Conservation (phyloP, 1,284 basidiomycete genomes). For the Ceratobasidium sp. region DNA sequence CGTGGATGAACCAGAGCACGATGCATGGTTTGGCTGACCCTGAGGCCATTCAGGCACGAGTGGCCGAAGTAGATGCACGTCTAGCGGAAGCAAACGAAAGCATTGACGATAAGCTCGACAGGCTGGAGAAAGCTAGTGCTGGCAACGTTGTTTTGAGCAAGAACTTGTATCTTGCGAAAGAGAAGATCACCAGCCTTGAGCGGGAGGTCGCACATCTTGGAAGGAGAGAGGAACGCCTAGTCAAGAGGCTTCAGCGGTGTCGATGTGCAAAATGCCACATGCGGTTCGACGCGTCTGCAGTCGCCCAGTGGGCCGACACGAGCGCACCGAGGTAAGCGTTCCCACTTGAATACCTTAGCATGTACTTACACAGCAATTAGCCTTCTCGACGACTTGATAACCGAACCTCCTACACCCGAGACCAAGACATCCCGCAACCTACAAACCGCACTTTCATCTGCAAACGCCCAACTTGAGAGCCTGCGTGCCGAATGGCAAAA, state of each 20-base stretch:
- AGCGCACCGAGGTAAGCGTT: slow-evolving; percentile 19
- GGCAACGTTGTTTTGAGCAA: slow-evolving; percentile 75
- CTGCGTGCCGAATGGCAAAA: slow-evolving; percentile 65
- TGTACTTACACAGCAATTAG: slow-evolving; percentile 60
- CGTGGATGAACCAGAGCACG: slow-evolving; percentile 66
- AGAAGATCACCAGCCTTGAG: slow-evolving; percentile 72
- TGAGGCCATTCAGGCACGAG: slow-evolving; percentile 37
- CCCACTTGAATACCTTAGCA: slow-evolving; percentile 36
- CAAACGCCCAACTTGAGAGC: slow-evolving; percentile 35
- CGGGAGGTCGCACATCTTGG: slow-evolving; percentile 72
- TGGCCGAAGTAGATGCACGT: slow-evolving; percentile 64
- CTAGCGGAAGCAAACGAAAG: slow-evolving; percentile 81
- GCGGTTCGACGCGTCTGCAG: slow-evolving; percentile 52
- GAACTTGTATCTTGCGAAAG: slow-evolving; percentile 57
- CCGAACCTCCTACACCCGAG: slow-evolving; percentile 72
- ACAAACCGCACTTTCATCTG: slow-evolving; percentile 17
- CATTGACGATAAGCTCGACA: slow-evolving; percentile 86
- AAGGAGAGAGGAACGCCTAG: slow-evolving; percentile 72
- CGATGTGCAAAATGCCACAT: slow-evolving; percentile 56
- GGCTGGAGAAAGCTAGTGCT: slow-evolving; percentile 80
- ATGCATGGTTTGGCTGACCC: slow-evolving; percentile 31
- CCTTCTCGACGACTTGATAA: slow-evolving; percentile 62
- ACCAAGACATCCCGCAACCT: slow-evolving; percentile 61
- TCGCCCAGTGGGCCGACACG: slow-evolving; percentile 35
- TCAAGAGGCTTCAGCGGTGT: slow-evolving; percentile 67